Conservation (phyloP, 805 yeast species). For the Saccharomyces jurei region DNA sequence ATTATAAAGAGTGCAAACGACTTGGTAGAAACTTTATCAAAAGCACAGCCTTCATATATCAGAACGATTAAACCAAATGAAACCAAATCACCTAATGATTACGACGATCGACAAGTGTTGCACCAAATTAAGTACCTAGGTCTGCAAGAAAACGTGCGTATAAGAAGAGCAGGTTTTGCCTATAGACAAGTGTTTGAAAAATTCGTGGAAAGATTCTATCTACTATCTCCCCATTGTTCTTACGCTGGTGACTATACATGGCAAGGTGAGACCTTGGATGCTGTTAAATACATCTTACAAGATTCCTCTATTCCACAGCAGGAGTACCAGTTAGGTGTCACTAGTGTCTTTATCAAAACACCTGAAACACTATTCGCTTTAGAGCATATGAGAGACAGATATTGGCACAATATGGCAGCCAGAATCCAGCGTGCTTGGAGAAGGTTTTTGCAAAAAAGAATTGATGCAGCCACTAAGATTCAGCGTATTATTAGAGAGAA, state of each 20-base stretch:
- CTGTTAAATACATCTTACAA: conserved; percentile 41
- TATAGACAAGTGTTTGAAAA: conserved; percentile 91
- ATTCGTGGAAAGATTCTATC: conserved; percentile 84
- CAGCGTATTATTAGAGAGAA: conserved; percentile 76
- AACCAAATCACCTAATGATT: conserved; percentile 78
- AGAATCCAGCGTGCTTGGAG: conserved; percentile 94
- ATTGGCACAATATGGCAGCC: conserved; percentile 95
- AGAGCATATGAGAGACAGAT: conserved; percentile 89
- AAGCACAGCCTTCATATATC: conserved; percentile 84
- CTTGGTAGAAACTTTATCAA: conserved; percentile 75
- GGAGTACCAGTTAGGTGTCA: conserved; percentile 83
- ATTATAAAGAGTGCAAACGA: conserved; percentile 83
- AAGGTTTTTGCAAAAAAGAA: conserved; percentile 64
- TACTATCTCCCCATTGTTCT: conserved; percentile 77
- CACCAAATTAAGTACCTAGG: conserved; percentile 93
- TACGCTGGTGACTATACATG: conserved; percentile 76
- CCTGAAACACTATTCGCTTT: conserved; percentile 91
- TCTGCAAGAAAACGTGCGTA: conserved; percentile 87
- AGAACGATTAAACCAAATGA: conserved; percentile 95
- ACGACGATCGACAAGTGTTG: conserved; percentile 75
- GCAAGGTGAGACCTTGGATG: conserved; percentile 46
- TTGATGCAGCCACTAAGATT: conserved; percentile 70
- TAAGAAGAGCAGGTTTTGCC: conserved; percentile 95
- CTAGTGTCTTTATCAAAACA: conserved; percentile 87
- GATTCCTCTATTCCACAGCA: conserved; percentile 59